A percentile compares a stretch with the other conserved stretches of the same genome.
phyloP scores from a whole-genome alignment of 108 stramenopile genomes.

The Asterionellopsis glacialis region DNA sequence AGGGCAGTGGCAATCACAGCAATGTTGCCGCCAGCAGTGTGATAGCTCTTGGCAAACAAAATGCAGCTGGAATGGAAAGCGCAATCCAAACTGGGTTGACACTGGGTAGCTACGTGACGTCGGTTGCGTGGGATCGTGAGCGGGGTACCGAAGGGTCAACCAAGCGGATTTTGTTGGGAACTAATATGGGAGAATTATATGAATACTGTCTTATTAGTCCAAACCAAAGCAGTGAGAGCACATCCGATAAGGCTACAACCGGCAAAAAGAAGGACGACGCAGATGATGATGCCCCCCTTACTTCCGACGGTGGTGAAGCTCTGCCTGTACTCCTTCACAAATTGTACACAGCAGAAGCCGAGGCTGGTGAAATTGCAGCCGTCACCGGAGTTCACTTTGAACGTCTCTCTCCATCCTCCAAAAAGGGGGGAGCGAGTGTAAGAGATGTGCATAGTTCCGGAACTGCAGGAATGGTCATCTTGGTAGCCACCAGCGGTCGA shows the following conservation, averaged over 20 bases:
- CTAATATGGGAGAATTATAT: conserved; percentile 72
- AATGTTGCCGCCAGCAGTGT: conserved; percentile 2
- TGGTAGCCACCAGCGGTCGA: conserved; percentile 65
- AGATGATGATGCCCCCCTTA: conserved; percentile 13
- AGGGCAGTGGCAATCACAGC: background rate
- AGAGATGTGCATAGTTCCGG: conserved; percentile 1
- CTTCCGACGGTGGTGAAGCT: background rate
- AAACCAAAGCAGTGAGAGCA: conserved; percentile 18
- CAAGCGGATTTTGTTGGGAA: conserved; percentile 70
- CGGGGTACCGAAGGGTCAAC: conserved; percentile 79
- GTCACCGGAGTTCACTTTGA: conserved; percentile 56
- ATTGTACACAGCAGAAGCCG: conserved; percentile 24
- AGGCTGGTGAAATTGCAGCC: conserved; percentile 24
- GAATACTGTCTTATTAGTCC: conserved; percentile 65
- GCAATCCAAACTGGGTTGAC: conserved; percentile 58
- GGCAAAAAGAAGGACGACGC: conserved; percentile 8
- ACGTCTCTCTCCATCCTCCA: conserved; percentile 17
- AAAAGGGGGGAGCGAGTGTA: too few species aligned
- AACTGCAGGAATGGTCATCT: conserved; percentile 43
- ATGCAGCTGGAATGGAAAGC: conserved; percentile 9
- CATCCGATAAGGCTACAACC: conserved; percentile 11
- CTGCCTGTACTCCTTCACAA: conserved; percentile 20
- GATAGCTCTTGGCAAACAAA: background rate
- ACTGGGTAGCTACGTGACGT: conserved; percentile 70
- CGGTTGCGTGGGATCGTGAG: conserved; percentile 80